Percentiles rank a stretch among this genome's conserved stretches.
Conservation (phyloP, 2,329 filamentous ascomycete species). For the Colletotrichum orchidophilum region DNA sequence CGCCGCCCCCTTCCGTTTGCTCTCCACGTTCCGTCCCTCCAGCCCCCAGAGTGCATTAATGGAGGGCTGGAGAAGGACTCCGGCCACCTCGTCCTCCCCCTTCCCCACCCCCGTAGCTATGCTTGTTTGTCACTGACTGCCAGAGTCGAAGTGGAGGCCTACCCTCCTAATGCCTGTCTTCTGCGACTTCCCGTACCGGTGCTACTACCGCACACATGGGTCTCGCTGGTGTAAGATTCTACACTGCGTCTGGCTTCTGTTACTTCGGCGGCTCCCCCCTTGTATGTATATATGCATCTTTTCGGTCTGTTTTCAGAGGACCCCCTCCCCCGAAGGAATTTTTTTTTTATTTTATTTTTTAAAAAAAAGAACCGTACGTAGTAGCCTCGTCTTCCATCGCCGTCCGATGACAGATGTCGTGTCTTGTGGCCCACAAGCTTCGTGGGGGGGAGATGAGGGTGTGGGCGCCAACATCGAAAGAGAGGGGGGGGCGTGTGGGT, state of each 20-base stretch:
- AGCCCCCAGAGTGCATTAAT: background rate
- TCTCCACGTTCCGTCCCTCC: background rate
- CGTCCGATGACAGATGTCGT: conserved; percentile 12
- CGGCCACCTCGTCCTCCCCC: background rate
- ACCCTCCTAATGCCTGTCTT: background rate
- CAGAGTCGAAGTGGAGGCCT: background rate
- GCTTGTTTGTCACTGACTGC: conserved; percentile 1
- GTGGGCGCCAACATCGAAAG: background rate
- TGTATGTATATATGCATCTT: background rate
- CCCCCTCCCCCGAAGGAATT: too few relatives aligned
- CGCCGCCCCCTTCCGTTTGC: background rate
- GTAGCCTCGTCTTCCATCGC: background rate
- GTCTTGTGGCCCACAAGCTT: conserved; percentile 7
- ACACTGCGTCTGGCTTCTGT: background rate
- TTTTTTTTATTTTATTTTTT: too few relatives aligned
- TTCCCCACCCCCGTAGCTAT: background rate
- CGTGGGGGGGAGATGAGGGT: background rate
- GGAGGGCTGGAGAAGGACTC: background rate
- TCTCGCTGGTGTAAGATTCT: background rate
- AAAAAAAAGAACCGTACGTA: background rate
- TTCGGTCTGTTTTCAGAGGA: background rate
- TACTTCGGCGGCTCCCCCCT: background rate
- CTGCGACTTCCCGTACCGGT: conserved; percentile 1
- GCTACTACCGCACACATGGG: background rate
- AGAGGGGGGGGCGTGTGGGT: background rate